A percentile compares a stretch with the other conserved stretches of the same genome.
These are phyloP conservation scores for Paxillus involutus DNA, from an alignment of 768 basidiomycete genomes.

Conservation along the genomic window DNA sequence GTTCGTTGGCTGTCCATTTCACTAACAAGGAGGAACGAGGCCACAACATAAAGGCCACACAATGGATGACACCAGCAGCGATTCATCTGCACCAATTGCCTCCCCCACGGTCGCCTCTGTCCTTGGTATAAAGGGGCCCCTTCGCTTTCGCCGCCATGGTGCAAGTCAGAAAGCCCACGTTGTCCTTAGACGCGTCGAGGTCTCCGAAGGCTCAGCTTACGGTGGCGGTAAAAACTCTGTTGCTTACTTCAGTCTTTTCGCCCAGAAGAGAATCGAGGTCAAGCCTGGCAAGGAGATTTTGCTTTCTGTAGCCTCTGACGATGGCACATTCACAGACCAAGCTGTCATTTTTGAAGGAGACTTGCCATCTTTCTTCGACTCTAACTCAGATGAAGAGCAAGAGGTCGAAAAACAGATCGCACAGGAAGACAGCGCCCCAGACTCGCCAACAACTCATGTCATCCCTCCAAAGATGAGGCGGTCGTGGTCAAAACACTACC, in stretches of 20 bases:
- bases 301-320: conserved; percentile 52
- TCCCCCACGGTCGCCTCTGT: conserved; percentile 47
- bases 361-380: conserved; percentile 26
- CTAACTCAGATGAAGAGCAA: conserved; percentile 37
- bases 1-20: conserved; percentile 5
- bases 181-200: conserved; percentile 60
- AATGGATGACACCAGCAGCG: conserved; percentile 40
- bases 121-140: conserved; percentile 58
- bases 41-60: conserved; percentile 10
- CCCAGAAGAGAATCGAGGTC: conserved; percentile 67
- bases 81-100: conserved; percentile 29
- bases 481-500: conserved; percentile 52
- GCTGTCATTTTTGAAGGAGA: conserved; percentile 61
- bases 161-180: conserved; percentile 69
- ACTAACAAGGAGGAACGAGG: conserved; percentile 13
- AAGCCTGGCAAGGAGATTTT: conserved; percentile 72
- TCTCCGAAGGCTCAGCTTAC: conserved; percentile 44
- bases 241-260: conserved; percentile 63
- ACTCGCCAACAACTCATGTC: conserved; percentile 32
- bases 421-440: conserved; percentile 41
- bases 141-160: conserved; percentile 68
- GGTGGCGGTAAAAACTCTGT: conserved; percentile 38
- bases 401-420: conserved; percentile 41
- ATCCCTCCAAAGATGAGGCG: conserved; percentile 68
- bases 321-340: conserved; percentile 54